Evolutionary conservation across 345 rosid species (phyloP).

Genomic region (Populus davidiana): DNA sequence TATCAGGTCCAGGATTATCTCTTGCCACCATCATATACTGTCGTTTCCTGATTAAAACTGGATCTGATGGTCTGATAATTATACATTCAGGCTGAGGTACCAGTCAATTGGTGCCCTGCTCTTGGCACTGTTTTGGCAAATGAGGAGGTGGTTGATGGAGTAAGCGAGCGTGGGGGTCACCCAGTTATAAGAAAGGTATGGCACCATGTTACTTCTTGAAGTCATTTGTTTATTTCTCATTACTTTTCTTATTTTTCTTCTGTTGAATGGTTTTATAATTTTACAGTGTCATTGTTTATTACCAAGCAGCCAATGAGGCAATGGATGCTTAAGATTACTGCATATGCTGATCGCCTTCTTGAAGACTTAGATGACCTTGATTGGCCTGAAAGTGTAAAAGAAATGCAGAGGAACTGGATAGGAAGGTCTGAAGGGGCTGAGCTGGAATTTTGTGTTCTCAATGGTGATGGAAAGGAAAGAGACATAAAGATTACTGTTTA

Average conservation of each 20-base stretch:
- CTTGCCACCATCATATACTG: conserved; percentile 8
- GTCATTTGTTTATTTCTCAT: conserved; percentile 4
- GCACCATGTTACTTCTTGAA: neutral
- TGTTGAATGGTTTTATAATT: conserved; percentile 65
- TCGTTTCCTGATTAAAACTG: conserved; percentile 19
- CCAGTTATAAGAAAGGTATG: conserved; percentile 93
- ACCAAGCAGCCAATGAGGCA: conserved; percentile 99
- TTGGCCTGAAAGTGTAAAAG: conserved; percentile 92
- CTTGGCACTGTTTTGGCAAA: conserved; percentile 98
- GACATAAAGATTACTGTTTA: conserved; percentile 60
- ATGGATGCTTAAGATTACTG: conserved; percentile 97
- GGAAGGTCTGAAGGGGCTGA: conserved; percentile 94
- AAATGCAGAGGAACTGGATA: conserved; percentile 95
- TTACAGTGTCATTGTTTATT: conserved; percentile 93
- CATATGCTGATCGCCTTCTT: conserved; percentile 86
- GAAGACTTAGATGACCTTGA: conserved; percentile 88
- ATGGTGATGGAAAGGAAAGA: conserved; percentile 48
- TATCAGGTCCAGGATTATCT: conserved; percentile 62
- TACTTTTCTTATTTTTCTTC: conserved; percentile 30
- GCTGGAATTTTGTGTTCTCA: conserved; percentile 58
- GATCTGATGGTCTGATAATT: conserved; percentile 21
- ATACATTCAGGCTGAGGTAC: conserved; percentile 80
- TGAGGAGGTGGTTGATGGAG: conserved; percentile 97
- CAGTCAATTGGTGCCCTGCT: conserved; percentile 98
- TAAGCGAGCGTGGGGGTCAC: conserved; percentile 95